Evolutionary conservation across 352 stramenopile genomes (phyloP), one percentile per base, ranked within the genome.

Genomic region (Thraustochytrium striatum): DNA sequence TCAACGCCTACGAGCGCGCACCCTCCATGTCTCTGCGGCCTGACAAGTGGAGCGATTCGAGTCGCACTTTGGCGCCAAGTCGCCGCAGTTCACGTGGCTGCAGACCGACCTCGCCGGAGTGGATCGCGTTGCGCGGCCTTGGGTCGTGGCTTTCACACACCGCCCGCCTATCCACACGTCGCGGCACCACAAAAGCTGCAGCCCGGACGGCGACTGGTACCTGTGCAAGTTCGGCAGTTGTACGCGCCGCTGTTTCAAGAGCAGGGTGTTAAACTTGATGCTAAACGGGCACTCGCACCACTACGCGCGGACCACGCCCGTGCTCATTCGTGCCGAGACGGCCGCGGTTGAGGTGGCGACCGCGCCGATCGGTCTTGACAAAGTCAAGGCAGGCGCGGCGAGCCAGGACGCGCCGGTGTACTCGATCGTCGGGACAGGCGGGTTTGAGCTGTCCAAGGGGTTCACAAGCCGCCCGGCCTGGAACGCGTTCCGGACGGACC

Each of bases 241-340:
- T 80, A 80, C 30, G 58, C 57, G 21, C 70, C 70, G 3, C 33
- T 80, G 5, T 65, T 72, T 16, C 13, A 80, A 7, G 30, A 57
- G 35, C 1, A 61, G 0, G 21, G 33, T 11, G 70, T 57, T 80
- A 0, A 80, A 73, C 30, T 28, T 80, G 16, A 25, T 80, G 11
- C 16, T 80, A 7, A 72, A 69, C 28, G 70, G 70, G 16, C 70
- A 80, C 38, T 80, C 70, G 39, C 70, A 80, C 28, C 70, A 80
- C 35, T 80, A 80, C 28, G 25, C 58, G 16, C 36, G 70, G 9
- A 59, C 70, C 5, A 3, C 3, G 21, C 70, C 70, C 7, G 3
- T 80, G 11, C n/a, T 7, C 7, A 75, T 57, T 19, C 9, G 28
- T 11, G 11, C n/a, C 16, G 25, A 30, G 13, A 9, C 2, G 21